A percentile compares a stretch with the other conserved stretches of the same genome.
phyloP scores from a whole-genome alignment of 169 alveolate species.

The Plasmodium gaboni region DNA sequence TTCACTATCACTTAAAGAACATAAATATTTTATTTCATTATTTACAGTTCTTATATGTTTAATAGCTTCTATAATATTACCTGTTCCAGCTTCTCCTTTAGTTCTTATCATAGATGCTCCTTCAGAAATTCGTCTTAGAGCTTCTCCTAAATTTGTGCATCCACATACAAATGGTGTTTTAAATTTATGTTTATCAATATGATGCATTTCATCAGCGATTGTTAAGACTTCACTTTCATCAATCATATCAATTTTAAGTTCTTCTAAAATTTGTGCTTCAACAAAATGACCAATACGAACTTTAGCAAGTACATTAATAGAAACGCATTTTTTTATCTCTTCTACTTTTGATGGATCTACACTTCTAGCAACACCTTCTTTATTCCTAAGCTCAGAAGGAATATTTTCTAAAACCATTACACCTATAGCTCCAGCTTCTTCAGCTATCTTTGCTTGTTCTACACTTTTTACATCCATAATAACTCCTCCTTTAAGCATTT shows the following conservation, averaged over 20 bases:
- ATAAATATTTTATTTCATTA: slow-evolving; percentile 69
- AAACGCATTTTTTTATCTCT: slow-evolving; percentile 81
- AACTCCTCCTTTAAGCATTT: slow-evolving; percentile 87
- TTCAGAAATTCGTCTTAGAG: slow-evolving; percentile 86
- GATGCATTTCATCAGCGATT: slow-evolving; percentile 84
- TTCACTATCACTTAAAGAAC: slow-evolving; percentile 77
- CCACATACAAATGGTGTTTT: slow-evolving; percentile 89
- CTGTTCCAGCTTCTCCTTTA: slow-evolving; percentile 88
- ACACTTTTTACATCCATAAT: slow-evolving; percentile 87
- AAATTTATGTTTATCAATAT: slow-evolving; percentile 83
- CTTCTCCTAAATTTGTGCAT: slow-evolving; percentile 87
- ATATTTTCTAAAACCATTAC: slow-evolving; percentile 88
- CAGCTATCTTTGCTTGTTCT: slow-evolving; percentile 88
- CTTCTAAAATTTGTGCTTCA: slow-evolving; percentile 85
- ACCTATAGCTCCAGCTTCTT: slow-evolving; percentile 86
- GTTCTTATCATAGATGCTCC: slow-evolving; percentile 89
- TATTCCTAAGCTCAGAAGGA: slow-evolving; percentile 86
- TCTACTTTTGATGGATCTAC: slow-evolving; percentile 85
- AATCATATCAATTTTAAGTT: slow-evolving; percentile 84
- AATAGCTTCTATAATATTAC: slow-evolving; percentile 86
- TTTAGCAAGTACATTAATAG: slow-evolving; percentile 87
- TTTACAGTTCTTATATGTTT: slow-evolving; percentile 85
- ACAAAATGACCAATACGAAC: slow-evolving; percentile 87
- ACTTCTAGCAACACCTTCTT: slow-evolving; percentile 86
- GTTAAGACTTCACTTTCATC: slow-evolving; percentile 89